Percentiles rank a stretch among this genome's conserved stretches.
Evolutionary conservation across 306 rosid species (phyloP).

Genomic region (Castanopsis chinensis): DNA sequence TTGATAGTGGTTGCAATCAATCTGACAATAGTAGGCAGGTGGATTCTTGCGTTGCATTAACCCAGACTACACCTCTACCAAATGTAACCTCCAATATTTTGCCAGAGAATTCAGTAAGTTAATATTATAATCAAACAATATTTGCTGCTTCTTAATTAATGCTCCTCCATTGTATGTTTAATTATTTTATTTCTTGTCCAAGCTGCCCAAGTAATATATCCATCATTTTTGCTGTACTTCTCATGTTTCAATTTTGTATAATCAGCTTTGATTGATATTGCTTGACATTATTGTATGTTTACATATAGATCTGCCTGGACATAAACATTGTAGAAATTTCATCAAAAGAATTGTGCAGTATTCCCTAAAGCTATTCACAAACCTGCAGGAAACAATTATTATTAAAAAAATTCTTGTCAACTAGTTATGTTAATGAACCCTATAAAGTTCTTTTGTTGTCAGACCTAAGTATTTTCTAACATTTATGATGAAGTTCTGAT

Average conservation of each 20-base stretch:
- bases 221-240: background rate
- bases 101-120: conserved; percentile 55
- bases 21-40: conserved; percentile 43
- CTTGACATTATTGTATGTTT: background rate
- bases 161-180: background rate
- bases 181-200: background rate
- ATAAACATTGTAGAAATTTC: background rate
- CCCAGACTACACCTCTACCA: conserved; percentile 38
- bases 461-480: background rate
- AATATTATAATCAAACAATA: conserved; percentile 4
- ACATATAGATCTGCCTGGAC: background rate
- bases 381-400: background rate
- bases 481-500: background rate
- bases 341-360: too few species aligned
- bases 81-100: conserved; percentile 37
- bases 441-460: background rate
- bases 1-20: conserved; percentile 34
- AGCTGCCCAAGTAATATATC: background rate
- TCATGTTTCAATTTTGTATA: background rate
- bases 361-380: background rate
- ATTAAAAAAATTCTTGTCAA: background rate
- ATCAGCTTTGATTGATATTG: background rate
- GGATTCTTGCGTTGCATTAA: conserved; percentile 33
- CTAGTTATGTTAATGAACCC: background rate
- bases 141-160: conserved; percentile 21